phyloP scores from a whole-genome alignment of 371 early-diverging fungal genomes.

The Paraphysoderma sedebokerense region DNA sequence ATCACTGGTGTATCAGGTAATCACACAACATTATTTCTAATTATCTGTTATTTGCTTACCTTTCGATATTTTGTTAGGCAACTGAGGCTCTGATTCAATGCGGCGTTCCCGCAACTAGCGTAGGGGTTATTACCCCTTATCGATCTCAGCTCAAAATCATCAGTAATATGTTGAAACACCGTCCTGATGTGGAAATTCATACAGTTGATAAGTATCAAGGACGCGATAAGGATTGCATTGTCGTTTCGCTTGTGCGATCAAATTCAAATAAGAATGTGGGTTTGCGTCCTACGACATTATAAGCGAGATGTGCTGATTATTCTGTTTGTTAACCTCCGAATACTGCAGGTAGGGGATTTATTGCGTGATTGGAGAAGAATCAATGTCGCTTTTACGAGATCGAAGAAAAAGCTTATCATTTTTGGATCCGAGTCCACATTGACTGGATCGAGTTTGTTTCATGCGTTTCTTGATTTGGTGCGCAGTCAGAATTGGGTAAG shows the following conservation, averaged over 20 bases:
- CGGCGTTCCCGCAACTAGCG: conserved; percentile 40
- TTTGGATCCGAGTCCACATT: conserved; percentile 65
- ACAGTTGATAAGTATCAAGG: conserved; percentile 91
- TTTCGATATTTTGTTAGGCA: conserved; percentile 16
- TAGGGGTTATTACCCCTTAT: conserved; percentile 78
- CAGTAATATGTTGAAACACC: conserved; percentile 14
- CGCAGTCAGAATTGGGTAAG: background rate
- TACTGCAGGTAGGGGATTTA: conserved; percentile 58
- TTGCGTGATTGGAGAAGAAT: conserved; percentile 83
- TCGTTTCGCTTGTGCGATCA: conserved; percentile 76
- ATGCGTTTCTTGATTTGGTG: background rate
- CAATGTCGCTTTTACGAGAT: conserved; percentile 96
- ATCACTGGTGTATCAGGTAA: conserved; percentile 29
- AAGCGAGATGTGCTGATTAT: no score
- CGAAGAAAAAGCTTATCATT: conserved; percentile 74
- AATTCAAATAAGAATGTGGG: conserved; percentile 47
- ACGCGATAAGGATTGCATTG: conserved; percentile 73
- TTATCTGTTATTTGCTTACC: no score
- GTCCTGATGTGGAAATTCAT: conserved; percentile 33
- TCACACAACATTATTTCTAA: no score
- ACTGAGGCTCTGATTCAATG: conserved; percentile 32
- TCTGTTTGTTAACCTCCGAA: background rate
- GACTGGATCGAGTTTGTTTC: background rate
- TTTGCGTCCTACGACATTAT: no score
- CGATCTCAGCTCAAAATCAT: conserved; percentile 60